Evolutionary conservation across 2,329 filamentous ascomycete genomes (phyloP), one percentile per base, ranked within the genome.

Genomic region (Stemphylium beticola): DNA sequence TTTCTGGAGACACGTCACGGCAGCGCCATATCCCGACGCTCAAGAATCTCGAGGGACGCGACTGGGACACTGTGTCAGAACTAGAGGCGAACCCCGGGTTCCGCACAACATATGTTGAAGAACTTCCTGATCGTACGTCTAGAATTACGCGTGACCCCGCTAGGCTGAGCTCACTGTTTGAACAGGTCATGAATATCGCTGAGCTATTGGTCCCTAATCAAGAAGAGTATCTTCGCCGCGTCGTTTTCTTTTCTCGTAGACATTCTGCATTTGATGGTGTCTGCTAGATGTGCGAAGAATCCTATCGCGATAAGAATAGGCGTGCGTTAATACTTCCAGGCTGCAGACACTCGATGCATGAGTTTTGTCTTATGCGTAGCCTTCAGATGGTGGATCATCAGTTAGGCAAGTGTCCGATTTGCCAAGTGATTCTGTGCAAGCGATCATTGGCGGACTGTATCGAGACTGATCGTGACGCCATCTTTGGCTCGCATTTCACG

Each of bases 381-480:
- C 47, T 55, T 11, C 49, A 52, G 2, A 8, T 24, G 7, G 33
- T n/a, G 10, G 50, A 60, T 24, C 33, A 48, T 15, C 20, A 51
- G 1, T 34, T 41, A 6, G 55, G 52, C 14, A 53, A 20, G 4
- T 65, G 53, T 14, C 56, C 54, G 14, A 8, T 55, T 3, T 61
- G 57, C 22, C 36, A 18, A 12, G 9, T 57, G 6, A 44, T 17
- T 0, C 6, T 57, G 2, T 62, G 58, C 20, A 18, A 53, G 43
- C 55, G 54, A 7, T 56, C 29, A 4, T 20, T 62, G 2, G 42
- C 41, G 1, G 55, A 65, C 18, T 49, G 55, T n/a, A 48, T 65
- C 22, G 48, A 52, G 4, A 49, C 45, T 1, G 51, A 61, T 36
- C 52, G 41, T 5, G 22, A 49, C 33, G 55, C 55, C 5, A 62